phyloP scores from a whole-genome alignment of 495 filamentous ascomycete genomes.

The Tuber melanosporum region DNA sequence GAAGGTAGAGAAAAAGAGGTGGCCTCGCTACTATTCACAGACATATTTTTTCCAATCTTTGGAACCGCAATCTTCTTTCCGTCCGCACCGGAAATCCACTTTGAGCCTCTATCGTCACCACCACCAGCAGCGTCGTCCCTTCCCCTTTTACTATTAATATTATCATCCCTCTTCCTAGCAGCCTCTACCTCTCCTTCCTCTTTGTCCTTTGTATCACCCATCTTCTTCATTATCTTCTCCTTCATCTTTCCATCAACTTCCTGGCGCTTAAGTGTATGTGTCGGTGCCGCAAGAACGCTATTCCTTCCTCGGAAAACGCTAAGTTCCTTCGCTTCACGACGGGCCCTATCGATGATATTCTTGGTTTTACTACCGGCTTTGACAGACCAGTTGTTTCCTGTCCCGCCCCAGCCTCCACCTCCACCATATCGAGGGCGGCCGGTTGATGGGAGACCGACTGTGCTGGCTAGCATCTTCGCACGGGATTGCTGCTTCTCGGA shows the following conservation, averaged over 20 bases:
- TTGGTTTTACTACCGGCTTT: constrained; percentile 40
- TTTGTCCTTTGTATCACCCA: constrained; percentile 45
- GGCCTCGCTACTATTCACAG: background rate
- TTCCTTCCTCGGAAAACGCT: constrained; percentile 28
- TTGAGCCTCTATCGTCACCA: constrained; percentile 3
- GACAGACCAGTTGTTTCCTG: constrained; percentile 19
- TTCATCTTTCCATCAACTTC: constrained; percentile 20
- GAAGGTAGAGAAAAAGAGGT: background rate
- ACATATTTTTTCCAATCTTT: constrained; percentile 5
- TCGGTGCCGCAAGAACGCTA: constrained; percentile 29
- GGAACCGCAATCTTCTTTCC: constrained; percentile 7
- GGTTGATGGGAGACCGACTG: constrained; percentile 23
- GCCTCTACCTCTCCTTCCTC: constrained; percentile 95
- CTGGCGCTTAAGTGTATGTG: constrained; percentile 21
- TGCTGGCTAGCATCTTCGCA: constrained; percentile 26
- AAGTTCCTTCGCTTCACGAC: constrained; percentile 37
- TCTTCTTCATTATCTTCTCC: constrained; percentile 49
- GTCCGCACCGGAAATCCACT: constrained; percentile 18
- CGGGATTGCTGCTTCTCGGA: constrained; percentile 25
- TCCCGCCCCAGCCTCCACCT: constrained; percentile 30
- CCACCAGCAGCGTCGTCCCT: constrained; percentile 4
- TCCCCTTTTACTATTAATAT: constrained; percentile 46
- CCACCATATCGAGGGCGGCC: constrained; percentile 14
- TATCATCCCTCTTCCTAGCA: constrained; percentile 53
- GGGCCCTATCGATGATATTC: constrained; percentile 36